A percentile compares a stretch with the other conserved stretches of the same genome.
Conservation (phyloP, 345 rosid genomes). For the Citrus trifoliata region DNA sequence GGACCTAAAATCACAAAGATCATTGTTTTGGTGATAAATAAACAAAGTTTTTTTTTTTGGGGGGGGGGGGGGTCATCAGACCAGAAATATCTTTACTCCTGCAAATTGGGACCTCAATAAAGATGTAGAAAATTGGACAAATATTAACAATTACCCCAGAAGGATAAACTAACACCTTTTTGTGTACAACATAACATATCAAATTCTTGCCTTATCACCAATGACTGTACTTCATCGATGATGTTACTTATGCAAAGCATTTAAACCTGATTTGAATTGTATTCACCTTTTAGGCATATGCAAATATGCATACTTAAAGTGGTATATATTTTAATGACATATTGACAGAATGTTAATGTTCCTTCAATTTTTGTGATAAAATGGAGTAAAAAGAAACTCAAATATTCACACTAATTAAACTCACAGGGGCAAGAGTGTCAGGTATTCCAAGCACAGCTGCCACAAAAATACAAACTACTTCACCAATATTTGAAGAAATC, state of each 20-base stretch:
- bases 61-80: not conserved
- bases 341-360: not conserved
- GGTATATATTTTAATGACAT: not conserved
- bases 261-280: not conserved
- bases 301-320: not conserved
- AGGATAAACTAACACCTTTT: not conserved
- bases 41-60: too few species aligned
- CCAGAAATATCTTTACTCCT: not conserved
- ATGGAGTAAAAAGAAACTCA: not conserved
- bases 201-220: not conserved
- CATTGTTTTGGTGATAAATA: not conserved
- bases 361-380: not conserved
- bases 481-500: slow-evolving; percentile 99
- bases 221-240: not conserved
- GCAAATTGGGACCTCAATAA: not conserved
- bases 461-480: slow-evolving; percentile 98
- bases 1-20: slow-evolving; percentile 55
- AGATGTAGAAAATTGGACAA: not conserved
- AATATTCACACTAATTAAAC: slow-evolving; percentile 33
- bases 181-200: not conserved
- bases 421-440: slow-evolving; percentile 97
- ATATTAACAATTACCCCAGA: not conserved
- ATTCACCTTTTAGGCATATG: not conserved
- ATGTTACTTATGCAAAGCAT: not conserved
- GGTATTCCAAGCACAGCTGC: slow-evolving; percentile 99